Evolutionary conservation across 1,284 basidiomycete species (phyloP), one percentile per base, ranked within the genome.

Genomic region (Cutaneotrichosporon arboriforme): DNA sequence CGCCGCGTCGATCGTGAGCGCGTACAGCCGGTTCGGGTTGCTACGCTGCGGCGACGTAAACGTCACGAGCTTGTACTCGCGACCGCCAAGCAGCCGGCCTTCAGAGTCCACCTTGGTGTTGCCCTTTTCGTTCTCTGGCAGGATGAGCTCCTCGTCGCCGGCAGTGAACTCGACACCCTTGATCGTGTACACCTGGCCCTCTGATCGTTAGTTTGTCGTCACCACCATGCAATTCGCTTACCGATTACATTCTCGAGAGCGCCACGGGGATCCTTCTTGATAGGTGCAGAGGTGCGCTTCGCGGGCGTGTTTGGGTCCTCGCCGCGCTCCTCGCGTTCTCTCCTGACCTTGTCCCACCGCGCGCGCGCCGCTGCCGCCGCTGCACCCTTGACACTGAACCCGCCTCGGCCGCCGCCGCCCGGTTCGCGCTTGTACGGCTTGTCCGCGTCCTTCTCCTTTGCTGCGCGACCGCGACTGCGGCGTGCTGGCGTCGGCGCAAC

Each of bases 1-100:
- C 0, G 94, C 94, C 4, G 92, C 93, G 67, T 98, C 94, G 59
- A 98, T 97, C 12, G 94, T 90, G 41, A 98, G 86, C 81, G 96
- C 89, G 77, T 97, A 98, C 58, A 85, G 80, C 47, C 87, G 83
- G 46, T 89, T 82, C 5, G 90, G 85, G 68, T 97, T 77, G 1
- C 67, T 81, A 52, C 93, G 83, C 47, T 82, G 82, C 0, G 89
- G 85, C 1, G 92, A 83, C 14, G 82, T 78, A 68, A 97, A 97
- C 1, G 92, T 93, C 46, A 83, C 79, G 1, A 90, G 83, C 74
- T 93, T 96, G 80, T 90, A 97, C 55, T 82, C 80, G 46, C 94
- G 84, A 40, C 85, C 91, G 50, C 86, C 94, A 3, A 88, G 82
- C 22, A 98, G 72, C 59, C 85, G 84, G 5, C 94, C 94, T 57